Base-by-base conservation (phyloP, 2,329 filamentous ascomycete species). In the Talaromyces sp. region DNA sequence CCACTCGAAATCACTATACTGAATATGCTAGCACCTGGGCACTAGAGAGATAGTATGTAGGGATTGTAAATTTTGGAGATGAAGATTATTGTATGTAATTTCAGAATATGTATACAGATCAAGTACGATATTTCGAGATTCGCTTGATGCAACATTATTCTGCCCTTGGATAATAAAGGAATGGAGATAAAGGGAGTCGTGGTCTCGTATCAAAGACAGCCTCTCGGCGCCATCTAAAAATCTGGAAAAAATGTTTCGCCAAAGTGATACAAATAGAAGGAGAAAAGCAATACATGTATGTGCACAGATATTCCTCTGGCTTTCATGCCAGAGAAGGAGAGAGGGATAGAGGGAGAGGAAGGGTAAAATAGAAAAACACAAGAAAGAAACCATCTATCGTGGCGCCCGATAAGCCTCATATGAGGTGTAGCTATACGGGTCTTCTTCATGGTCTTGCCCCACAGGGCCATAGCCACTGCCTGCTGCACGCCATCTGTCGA, bases 391-490 rank as follows among this genome's bases (percentile, higher is more conserved):
- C 51, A 42, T 53, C 49, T 54, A 68, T 42, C 63, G 56, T 42
- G 55, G 39, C 20, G 43, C 50, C 11, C 71, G 68, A 51, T 69
- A 73, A 32, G 66, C 56, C 9, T 73, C 70, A 51, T 74, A 73
- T 13, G 71, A 72, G 4, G 65, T 71, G 33, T 65, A 60, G 4
- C 43, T 40, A 24, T 42, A 47, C 17, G 47, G 32, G 17, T 46
- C n/a, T n/a, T 35, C 19, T n/a, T 46, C 43, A 11, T 42, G 20
- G 20, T 27, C 40, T 7, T 64, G 63, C 14, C 43, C 37, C 16
- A 74, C 62, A 57, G 70, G 71, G 5, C 71, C 71, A 48, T 74
- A 74, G 7, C 71, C 70, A 33, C 65, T 36, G 3, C 43, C 43
- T 11, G 17, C 60, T 2, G 65, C 57, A 17, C 65, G 68, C 72